These are phyloP conservation scores for Saturnispora dispora DNA, from an alignment of 805 yeast genomes.

Conservation along the genomic window DNA sequence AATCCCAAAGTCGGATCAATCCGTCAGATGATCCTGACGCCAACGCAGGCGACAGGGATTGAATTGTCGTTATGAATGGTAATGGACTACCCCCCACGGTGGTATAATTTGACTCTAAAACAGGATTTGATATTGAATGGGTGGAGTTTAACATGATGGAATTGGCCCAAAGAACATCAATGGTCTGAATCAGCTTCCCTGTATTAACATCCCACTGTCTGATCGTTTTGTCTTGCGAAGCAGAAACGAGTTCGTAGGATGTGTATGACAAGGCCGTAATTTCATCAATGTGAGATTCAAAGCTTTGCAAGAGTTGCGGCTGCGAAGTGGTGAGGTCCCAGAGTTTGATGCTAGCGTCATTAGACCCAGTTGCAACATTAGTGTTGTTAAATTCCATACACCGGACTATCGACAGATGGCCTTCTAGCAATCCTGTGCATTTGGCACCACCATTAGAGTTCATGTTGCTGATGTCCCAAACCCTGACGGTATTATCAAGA, in stretches of 20 bases:
- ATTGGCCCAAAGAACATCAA: constrained; percentile 58
- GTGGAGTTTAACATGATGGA: constrained; percentile 24
- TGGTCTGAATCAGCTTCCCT: constrained; percentile 60
- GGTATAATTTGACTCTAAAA: constrained; percentile 5
- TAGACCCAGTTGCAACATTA: constrained; percentile 44
- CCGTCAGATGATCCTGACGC: constrained; percentile 79
- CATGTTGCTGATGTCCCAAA: constrained; percentile 61
- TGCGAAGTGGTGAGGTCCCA: constrained; percentile 38
- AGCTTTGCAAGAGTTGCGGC: constrained; percentile 32
- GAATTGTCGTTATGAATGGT: constrained; percentile 56
- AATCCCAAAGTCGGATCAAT: constrained; percentile 65
- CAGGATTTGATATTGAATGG: constrained; percentile 7
- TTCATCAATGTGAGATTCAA: constrained; percentile 59
- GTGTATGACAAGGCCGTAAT: constrained; percentile 54
- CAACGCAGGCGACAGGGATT: constrained; percentile 65
- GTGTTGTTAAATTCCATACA: constrained; percentile 49
- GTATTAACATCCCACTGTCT: constrained; percentile 66
- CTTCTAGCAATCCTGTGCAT: constrained; percentile 43
- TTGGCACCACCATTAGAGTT: constrained; percentile 33
- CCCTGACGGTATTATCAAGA: constrained; percentile 64
- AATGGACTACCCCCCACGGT: constrained; percentile 5
- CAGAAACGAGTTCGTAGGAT: constrained; percentile 49
- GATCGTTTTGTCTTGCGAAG: constrained; percentile 62
- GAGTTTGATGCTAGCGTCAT: constrained; percentile 52
- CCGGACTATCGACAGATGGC: constrained; percentile 51